These are phyloP conservation scores for Vigna mungo DNA, from an alignment of 306 rosid genomes.

Conservation along the genomic window DNA sequence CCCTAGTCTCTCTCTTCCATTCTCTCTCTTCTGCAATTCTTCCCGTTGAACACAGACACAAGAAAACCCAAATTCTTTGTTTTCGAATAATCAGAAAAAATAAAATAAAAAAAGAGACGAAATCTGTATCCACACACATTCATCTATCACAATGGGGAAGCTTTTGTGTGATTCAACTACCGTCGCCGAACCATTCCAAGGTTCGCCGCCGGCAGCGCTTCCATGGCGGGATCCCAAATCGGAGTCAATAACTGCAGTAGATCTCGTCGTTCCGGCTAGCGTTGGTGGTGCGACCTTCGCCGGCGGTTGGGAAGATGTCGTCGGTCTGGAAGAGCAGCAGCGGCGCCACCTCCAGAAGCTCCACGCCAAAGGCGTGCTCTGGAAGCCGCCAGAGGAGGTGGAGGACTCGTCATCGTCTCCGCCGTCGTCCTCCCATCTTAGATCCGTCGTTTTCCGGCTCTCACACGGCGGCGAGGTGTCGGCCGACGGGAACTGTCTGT, in stretches of 20 bases:
- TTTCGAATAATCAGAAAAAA: background rate
- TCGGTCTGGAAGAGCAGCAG: conserved; percentile 90
- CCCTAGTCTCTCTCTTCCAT: conserved; percentile 50
- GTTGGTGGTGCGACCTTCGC: conserved; percentile 29
- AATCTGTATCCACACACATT: conserved; percentile 19
- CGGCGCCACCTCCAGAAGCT: conserved; percentile 77
- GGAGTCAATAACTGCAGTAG: conserved; percentile 58
- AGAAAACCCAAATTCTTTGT: conserved; percentile 33
- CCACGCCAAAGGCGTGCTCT: conserved; percentile 83
- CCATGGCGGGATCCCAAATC: conserved; percentile 77
- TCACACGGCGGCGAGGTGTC: conserved; percentile 97
- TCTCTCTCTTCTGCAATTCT: conserved; percentile 60
- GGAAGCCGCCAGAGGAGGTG: conserved; percentile 73
- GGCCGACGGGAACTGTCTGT: conserved; percentile 89
- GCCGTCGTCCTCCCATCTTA: conserved; percentile 40
- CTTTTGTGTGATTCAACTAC: conserved; percentile 83
- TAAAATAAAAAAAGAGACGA: background rate
- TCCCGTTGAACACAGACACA: conserved; percentile 53
- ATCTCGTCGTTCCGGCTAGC: conserved; percentile 62
- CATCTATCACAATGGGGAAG: conserved; percentile 74
- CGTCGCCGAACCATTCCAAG: conserved; percentile 78
- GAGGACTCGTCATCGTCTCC: conserved; percentile 50
- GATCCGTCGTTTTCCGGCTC: conserved; percentile 81
- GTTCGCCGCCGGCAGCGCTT: conserved; percentile 60
- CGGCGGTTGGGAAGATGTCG: conserved; percentile 81